A percentile compares a stretch with the other conserved stretches of the same genome.
Evolutionary conservation across 768 basidiomycete species (phyloP).

Genomic region (Suillus cothurnatus): DNA sequence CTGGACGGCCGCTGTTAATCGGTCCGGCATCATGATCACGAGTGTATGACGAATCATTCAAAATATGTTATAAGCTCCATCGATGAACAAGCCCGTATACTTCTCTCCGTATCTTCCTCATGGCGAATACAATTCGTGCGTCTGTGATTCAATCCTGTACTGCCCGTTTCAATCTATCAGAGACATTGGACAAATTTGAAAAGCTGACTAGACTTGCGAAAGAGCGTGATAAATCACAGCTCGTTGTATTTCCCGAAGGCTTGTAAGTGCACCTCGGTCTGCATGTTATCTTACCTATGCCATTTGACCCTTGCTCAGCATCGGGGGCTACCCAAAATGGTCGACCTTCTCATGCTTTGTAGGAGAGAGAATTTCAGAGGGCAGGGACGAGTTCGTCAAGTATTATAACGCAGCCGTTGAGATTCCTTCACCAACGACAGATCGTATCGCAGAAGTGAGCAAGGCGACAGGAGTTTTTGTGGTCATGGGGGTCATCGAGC

Average conservation of each 20-base stretch:
- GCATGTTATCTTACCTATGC: neutral
- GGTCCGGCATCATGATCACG: slow-evolving; percentile 8
- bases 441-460: slow-evolving; percentile 50
- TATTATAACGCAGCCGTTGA: slow-evolving; percentile 59
- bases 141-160: slow-evolving; percentile 58
- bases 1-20: slow-evolving; percentile 6
- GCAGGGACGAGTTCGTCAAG: slow-evolving; percentile 59
- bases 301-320: slow-evolving; percentile 29
- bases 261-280: slow-evolving; percentile 42
- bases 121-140: slow-evolving; percentile 42
- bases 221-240: slow-evolving; percentile 46
- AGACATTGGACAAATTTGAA: slow-evolving; percentile 53
- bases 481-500: slow-evolving; percentile 62
- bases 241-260: slow-evolving; percentile 60
- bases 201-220: slow-evolving; percentile 46
- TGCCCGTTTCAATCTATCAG: slow-evolving; percentile 45
- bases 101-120: slow-evolving; percentile 7
- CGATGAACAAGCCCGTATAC: neutral
- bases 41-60: slow-evolving; percentile 9
- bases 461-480: slow-evolving; percentile 53
- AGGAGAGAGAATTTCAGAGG: slow-evolving; percentile 49
- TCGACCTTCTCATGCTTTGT: slow-evolving; percentile 47
- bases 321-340: slow-evolving; percentile 63
- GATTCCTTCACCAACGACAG: slow-evolving; percentile 52
- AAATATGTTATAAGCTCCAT: slow-evolving; percentile 5